These are phyloP conservation scores for Arabidopsis suecica DNA, from an alignment of 345 rosid genomes.

Conservation along the genomic window DNA sequence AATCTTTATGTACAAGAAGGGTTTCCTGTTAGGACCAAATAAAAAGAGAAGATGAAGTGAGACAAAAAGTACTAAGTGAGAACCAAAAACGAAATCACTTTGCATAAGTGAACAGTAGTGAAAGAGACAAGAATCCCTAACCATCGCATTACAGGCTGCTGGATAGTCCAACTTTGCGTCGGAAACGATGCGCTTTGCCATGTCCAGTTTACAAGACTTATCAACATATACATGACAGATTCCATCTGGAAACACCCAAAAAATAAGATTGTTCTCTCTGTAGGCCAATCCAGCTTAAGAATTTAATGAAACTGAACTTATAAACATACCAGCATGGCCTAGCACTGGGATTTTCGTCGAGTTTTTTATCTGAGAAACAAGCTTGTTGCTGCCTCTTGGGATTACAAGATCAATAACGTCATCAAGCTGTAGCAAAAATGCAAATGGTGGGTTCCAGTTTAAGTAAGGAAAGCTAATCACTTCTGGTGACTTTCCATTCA, in stretches of 20 bases:
- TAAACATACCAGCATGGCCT: slow-evolving; percentile 83
- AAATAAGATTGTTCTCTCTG: slow-evolving; percentile 18
- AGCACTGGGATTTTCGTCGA: slow-evolving; percentile 97
- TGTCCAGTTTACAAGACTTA: slow-evolving; percentile 78
- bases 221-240: slow-evolving; percentile 96
- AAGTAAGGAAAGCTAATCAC: slow-evolving; percentile 13
- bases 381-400: slow-evolving; percentile 98
- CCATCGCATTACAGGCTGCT: slow-evolving; percentile 98
- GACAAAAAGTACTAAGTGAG: slow-evolving; percentile 4
- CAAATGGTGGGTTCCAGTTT: slow-evolving; percentile 33
- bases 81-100: slow-evolving; percentile 14
- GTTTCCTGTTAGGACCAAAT: slow-evolving; percentile 69
- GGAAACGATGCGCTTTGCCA: slow-evolving; percentile 75
- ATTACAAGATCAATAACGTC: slow-evolving; percentile 98
- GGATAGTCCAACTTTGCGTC: slow-evolving; percentile 98
- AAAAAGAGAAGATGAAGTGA: slow-evolving; percentile 27
- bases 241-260: slow-evolving; percentile 65
- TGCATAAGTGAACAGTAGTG: slow-evolving; percentile 17
- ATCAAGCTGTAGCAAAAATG: slow-evolving; percentile 73
- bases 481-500: slow-evolving; percentile 26
- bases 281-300: slow-evolving; percentile 17
- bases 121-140: slow-evolving; percentile 43
- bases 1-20: slow-evolving; percentile 89
- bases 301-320: slow-evolving; percentile 5
- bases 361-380: slow-evolving; percentile 87